These are phyloP conservation scores for Rhododendron simsii DNA, from an alignment of 148 eudicot species.

Conservation along the genomic window DNA sequence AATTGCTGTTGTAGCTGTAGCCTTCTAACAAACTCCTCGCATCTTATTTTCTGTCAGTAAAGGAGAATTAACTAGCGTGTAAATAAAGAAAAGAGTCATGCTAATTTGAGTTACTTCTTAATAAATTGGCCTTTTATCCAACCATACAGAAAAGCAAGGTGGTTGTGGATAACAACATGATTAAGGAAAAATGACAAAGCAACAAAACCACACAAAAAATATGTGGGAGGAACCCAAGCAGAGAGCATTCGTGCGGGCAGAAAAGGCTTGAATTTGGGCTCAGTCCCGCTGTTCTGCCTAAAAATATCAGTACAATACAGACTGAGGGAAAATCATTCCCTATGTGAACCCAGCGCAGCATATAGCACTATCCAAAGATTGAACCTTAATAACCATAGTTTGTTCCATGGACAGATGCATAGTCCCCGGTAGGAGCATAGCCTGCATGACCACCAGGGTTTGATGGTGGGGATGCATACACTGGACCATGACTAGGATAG, in stretches of 20 bases:
- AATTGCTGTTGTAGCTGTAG: neutral
- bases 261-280: neutral
- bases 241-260: neutral
- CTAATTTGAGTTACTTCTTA: neutral
- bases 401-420: conserved; percentile 23
- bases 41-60: neutral
- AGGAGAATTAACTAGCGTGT: neutral
- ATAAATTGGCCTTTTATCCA: neutral
- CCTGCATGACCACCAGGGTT: conserved; percentile 11
- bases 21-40: neutral
- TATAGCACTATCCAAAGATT: neutral
- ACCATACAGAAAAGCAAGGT: neutral
- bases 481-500: conserved; percentile 30
- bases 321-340: neutral
- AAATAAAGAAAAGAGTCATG: neutral
- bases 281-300: neutral
- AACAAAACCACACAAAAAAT: neutral
- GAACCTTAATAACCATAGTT: conserved; percentile 26
- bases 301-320: neutral
- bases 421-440: conserved; percentile 32
- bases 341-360: neutral
- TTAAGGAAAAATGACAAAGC: neutral
- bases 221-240: neutral
- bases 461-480: conserved; percentile 21
- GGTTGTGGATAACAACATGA: neutral